Evolutionary conservation across 2,329 filamentous ascomycete species (phyloP).

Genomic region (Aureobasidium sp.): DNA sequence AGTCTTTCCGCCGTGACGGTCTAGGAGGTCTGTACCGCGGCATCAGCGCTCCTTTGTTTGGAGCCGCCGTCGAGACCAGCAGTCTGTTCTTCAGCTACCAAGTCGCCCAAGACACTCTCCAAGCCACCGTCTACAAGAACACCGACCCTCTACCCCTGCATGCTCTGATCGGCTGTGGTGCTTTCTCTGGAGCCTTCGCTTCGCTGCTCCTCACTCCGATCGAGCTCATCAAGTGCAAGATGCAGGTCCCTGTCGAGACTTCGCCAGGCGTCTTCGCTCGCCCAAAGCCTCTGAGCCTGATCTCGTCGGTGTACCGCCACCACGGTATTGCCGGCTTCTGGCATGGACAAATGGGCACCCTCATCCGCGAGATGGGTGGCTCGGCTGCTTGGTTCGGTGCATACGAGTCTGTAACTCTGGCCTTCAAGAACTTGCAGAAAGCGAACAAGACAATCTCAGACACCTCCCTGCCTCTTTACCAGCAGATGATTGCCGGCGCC

Average conservation of each 20-base stretch:
- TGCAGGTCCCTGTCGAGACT: slow-evolving; percentile 56
- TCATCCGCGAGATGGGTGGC: slow-evolving; percentile 89
- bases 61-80: slow-evolving; percentile 86
- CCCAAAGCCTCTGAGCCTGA: slow-evolving; percentile 59
- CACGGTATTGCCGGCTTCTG: slow-evolving; percentile 84
- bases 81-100: slow-evolving; percentile 67
- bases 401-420: slow-evolving; percentile 68
- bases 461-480: slow-evolving; percentile 63
- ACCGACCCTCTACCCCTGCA: slow-evolving; percentile 58
- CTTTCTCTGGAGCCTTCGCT: slow-evolving; percentile 78
- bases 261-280: slow-evolving; percentile 30
- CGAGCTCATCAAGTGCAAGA: slow-evolving; percentile 96
- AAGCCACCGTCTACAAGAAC: slow-evolving; percentile 51
- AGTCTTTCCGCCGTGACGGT: slow-evolving; percentile 75
- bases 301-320: slow-evolving; percentile 69
- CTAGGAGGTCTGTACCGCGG: slow-evolving; percentile 77
- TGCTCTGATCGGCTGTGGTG: slow-evolving; percentile 70
- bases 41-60: slow-evolving; percentile 81
- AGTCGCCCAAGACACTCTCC: slow-evolving; percentile 48
- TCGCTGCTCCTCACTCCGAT: slow-evolving; percentile 89
- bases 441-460: slow-evolving; percentile 23
- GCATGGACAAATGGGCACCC: slow-evolving; percentile 86
- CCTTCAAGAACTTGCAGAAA: slow-evolving; percentile 50
- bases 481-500: slow-evolving; percentile 81
- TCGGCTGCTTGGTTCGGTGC: slow-evolving; percentile 91